Base-by-base conservation (phyloP, 805 yeast species). In the Cyberlindnera meyerae region DNA sequence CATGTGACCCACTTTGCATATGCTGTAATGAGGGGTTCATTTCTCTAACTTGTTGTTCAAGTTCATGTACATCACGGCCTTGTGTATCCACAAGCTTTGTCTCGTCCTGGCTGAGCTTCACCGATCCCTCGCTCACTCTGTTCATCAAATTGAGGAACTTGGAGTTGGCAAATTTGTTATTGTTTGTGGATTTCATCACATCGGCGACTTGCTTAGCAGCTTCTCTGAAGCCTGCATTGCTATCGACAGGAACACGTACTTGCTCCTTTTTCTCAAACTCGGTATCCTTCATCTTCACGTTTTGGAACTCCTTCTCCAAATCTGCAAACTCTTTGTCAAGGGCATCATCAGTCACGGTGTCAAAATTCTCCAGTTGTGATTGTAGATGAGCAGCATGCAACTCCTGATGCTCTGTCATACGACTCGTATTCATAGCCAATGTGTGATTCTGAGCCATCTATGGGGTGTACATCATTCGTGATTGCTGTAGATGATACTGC, bases 121-220 rank as follows among this genome's bases (percentile, higher is more conserved):
- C 47, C 31, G 53, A 30, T 2, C 59, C 56, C 6, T 40, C 37
- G 16, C 49, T 36, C 6, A 54, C 55, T 33, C 37, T 34, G 11
- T 40, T 46, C 59, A 54, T 54, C 24, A 54, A 31, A 21, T 52
- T 41, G 12, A 54, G 29, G 39, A 54, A 54, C 22, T 44, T 42
- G 7, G 59, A 54, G 17, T 54, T 47, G 27, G 51, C 45, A 28
- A 54, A 54, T 36, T 54, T 54, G 2, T 24, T 29, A 15, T 48
- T 38, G 1, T 37, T 34, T 0, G 43, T 24, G 8, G 49, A 28
- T 11, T 38, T 29, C 58, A 54, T 54, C 12, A 44, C 58, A 15
- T 50, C 39, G 2, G 51, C 47, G 20, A 54, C 51, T 24, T 53
- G 45, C 33, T 44, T 37, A 2, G 59, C 59, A n/a, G 56, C 53